Evolutionary conservation across 179 eudicot genomes (phyloP).

Genomic region (Spinacia oleracea): DNA sequence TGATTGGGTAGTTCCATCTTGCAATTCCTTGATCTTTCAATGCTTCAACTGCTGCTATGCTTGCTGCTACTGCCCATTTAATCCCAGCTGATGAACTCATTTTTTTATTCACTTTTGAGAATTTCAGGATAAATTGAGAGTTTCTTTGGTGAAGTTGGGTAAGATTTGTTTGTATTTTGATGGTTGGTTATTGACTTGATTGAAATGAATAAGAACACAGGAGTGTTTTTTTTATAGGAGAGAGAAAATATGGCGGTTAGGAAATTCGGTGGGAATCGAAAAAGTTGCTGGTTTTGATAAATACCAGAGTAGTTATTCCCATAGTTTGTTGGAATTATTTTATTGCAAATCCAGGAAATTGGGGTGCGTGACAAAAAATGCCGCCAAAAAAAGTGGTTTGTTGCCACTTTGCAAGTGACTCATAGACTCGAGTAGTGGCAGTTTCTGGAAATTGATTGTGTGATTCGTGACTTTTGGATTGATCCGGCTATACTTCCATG

Average conservation of each 20-base stretch:
- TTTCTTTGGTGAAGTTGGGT: neutral
- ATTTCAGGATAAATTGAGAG: too few relatives aligned
- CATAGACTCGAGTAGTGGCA: too few relatives aligned
- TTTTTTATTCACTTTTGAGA: neutral
- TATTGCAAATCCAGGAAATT: neutral
- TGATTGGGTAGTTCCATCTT: slow-evolving; percentile 31
- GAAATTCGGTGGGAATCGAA: neutral
- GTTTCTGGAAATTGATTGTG: too few relatives aligned
- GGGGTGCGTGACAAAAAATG: neutral
- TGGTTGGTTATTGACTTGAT: neutral
- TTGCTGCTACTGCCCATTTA: slow-evolving; percentile 28
- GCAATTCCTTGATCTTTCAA: slow-evolving; percentile 31
- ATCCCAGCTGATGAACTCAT: slow-evolving; percentile 9
- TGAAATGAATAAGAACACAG: neutral
- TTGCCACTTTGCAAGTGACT: neutral
- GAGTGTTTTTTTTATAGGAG: neutral
- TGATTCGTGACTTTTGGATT: too few relatives aligned
- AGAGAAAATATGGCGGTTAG: neutral
- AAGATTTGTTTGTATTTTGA: neutral
- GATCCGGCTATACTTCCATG: too few relatives aligned
- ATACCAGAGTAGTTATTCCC: neutral
- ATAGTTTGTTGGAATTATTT: neutral
- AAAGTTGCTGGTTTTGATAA: neutral
- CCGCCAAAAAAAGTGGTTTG: neutral
- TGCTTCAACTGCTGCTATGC: slow-evolving; percentile 31